Evolutionary conservation across 768 basidiomycete genomes (phyloP), one percentile per base, ranked within the genome.

Genomic region (Multifurca ochricompacta): DNA sequence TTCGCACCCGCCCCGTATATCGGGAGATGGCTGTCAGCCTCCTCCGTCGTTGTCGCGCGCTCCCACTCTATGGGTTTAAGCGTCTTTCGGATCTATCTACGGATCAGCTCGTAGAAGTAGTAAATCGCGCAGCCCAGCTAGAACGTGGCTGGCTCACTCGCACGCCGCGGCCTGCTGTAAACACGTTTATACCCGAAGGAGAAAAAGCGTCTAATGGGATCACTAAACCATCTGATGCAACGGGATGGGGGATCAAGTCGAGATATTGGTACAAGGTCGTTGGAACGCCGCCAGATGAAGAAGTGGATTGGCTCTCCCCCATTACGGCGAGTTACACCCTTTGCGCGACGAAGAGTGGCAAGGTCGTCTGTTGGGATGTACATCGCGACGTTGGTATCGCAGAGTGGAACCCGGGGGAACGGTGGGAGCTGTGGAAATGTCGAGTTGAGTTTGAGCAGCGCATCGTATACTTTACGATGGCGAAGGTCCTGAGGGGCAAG

Each of bases 341-440:
- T n/a, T 87, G 83, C 61, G 82, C 83, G 1, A 87, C 85, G 0
- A 85, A 85, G 69, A 81, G 77, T 45, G 85, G 85, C 4, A 82
- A 82, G 61, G 82, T 87, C 18, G 79, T 87, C 14, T 87, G 85
- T 60, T 87, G 85, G 85, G 83, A 87, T 54, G 78, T 87, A 13
- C 77, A 78, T 48, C 72, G 74, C 3, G 80, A 86, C 46, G 63
- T 66, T 14, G 80, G 78, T 56, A 71, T 86, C 3, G 83, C 82
- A 0, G 80, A 85, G 54, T 87, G 85, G 85, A 78, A 80, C 47
- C 83, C 83, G 3, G 64, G 68, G 13, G 71, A 74, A 41, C 68
- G 70, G 45, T 87, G 85, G 84, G 83, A 85, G 61, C 63, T 87
- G 5, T 87, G 85, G 85, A 87, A 87, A 62, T 87, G 85, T 59